Percentiles rank a stretch among this genome's conserved stretches.
These are phyloP conservation scores for Paxillus rubicundulus DNA, from an alignment of 768 basidiomycete species.

Conservation along the genomic window DNA sequence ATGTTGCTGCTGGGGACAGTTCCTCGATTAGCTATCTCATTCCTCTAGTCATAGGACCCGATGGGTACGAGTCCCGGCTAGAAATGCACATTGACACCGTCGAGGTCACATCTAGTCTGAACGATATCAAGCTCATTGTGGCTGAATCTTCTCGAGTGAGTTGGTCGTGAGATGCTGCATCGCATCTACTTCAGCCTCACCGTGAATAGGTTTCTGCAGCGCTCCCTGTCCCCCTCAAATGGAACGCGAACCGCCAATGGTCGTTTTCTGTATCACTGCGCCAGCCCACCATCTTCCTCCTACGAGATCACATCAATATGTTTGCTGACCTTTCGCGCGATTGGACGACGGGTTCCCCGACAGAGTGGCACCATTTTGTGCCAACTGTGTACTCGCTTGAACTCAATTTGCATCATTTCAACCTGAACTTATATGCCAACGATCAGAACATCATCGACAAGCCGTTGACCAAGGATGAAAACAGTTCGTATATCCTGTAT, in stretches of 20 bases:
- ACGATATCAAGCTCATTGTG: slow-evolving; percentile 75
- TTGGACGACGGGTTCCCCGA: slow-evolving; percentile 82
- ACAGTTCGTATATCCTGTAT: slow-evolving; percentile 49
- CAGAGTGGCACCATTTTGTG: slow-evolving; percentile 78
- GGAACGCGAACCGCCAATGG: slow-evolving; percentile 85
- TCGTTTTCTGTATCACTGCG: slow-evolving; percentile 66
- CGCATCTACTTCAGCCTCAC: slow-evolving; percentile 2
- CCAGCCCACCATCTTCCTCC: slow-evolving; percentile 69
- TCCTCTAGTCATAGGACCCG: slow-evolving; percentile 70
- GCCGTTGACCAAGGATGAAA: slow-evolving; percentile 76
- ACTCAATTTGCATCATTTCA: slow-evolving; percentile 71
- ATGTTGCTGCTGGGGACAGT: slow-evolving; percentile 69
- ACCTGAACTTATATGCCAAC: slow-evolving; percentile 81
- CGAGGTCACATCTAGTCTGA: slow-evolving; percentile 80
- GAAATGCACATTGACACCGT: slow-evolving; percentile 82
- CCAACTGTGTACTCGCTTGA: slow-evolving; percentile 77
- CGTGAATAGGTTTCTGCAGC: slow-evolving; percentile 57
- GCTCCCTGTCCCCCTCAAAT: slow-evolving; percentile 76
- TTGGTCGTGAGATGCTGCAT: slow-evolving; percentile 14
- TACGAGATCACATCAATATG: slow-evolving; percentile 94
- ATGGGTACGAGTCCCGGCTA: slow-evolving; percentile 77
- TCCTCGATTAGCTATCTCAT: slow-evolving; percentile 85
- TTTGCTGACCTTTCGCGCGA: slow-evolving; percentile 91
- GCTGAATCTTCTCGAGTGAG: slow-evolving; percentile 77
- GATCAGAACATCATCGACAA: slow-evolving; percentile 97